phyloP scores from a whole-genome alignment of 75 land plant species.

The Isoetes taiwanensis region DNA sequence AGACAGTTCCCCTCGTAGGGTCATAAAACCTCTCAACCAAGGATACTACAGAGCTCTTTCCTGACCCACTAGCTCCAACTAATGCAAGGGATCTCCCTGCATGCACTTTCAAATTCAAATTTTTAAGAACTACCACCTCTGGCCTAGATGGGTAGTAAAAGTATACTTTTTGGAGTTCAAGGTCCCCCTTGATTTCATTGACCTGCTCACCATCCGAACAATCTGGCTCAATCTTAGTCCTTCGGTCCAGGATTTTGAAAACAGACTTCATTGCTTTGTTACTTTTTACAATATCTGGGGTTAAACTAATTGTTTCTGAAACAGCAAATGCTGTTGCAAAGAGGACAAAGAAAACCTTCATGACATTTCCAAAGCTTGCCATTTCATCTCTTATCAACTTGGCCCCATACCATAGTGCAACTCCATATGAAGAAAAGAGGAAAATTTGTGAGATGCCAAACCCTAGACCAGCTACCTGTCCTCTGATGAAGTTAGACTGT shows the following conservation, averaged over 20 bases:
- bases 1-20: slow-evolving; percentile 11
- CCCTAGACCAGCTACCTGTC: slow-evolving; percentile 32
- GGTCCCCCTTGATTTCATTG: slow-evolving; percentile 58
- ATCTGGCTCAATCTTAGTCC: slow-evolving; percentile 76
- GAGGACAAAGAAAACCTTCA: slow-evolving; percentile 45
- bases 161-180: slow-evolving; percentile 71
- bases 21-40: slow-evolving; percentile 41
- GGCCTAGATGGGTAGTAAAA: slow-evolving; percentile 84
- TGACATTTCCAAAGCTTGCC: slow-evolving; percentile 32
- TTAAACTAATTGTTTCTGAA: slow-evolving; percentile 41
- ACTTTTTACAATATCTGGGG: slow-evolving; percentile 85
- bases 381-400: slow-evolving; percentile 18
- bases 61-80: slow-evolving; percentile 54
- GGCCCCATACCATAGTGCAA: slow-evolving; percentile 39
- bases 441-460: slow-evolving; percentile 41
- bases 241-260: slow-evolving; percentile 69
- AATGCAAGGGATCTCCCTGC: slow-evolving; percentile 53
- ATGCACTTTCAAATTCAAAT: slow-evolving; percentile 57
- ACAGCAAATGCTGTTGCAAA: slow-evolving; percentile 42
- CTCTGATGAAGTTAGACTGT: slow-evolving; percentile 13
- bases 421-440: slow-evolving; percentile 34
- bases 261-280: slow-evolving; percentile 70
- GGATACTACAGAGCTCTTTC: slow-evolving; percentile 39
- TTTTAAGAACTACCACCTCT: slow-evolving; percentile 54
- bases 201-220: slow-evolving; percentile 39